These are phyloP conservation scores for Discostella pseudostelligera DNA, from an alignment of 108 stramenopile species.

Conservation along the genomic window DNA sequence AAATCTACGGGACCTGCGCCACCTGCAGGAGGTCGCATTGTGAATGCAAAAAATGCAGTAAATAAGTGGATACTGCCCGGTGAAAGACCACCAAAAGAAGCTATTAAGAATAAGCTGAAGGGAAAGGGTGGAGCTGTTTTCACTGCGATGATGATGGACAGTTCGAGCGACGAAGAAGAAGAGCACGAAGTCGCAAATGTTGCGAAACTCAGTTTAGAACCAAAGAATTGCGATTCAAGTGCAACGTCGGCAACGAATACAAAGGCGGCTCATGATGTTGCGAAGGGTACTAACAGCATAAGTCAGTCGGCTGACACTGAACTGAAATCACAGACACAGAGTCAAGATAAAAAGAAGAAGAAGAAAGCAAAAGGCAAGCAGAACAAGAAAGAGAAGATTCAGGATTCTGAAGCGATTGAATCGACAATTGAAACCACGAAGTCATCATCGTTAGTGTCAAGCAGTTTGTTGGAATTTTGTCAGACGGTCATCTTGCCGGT, in stretches of 20 bases:
- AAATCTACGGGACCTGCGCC: not conserved
- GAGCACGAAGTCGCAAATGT: not conserved
- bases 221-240: too few relatives aligned
- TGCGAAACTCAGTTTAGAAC: too few relatives aligned
- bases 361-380: slow-evolving; percentile 14
- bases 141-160: slow-evolving; percentile 87
- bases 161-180: slow-evolving; percentile 75
- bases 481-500: slow-evolving; percentile 18
- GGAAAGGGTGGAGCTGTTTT: slow-evolving; percentile 62
- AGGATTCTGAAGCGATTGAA: not conserved
- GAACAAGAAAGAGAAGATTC: not conserved
- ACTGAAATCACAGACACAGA: slow-evolving; percentile 12
- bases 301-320: not conserved
- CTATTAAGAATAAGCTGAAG: slow-evolving; percentile 39
- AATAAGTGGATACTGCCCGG: slow-evolving; percentile 50
- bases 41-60: slow-evolving; percentile 7
- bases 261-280: not conserved
- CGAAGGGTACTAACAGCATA: too few relatives aligned
- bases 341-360: slow-evolving; percentile 27
- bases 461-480: slow-evolving; percentile 28
- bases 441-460: slow-evolving; percentile 15
- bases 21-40: not conserved
- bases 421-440: not conserved
- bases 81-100: slow-evolving; percentile 27
- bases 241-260: not conserved